phyloP scores from a whole-genome alignment of 805 yeast genomes.

The Debaryomyces maramus region DNA sequence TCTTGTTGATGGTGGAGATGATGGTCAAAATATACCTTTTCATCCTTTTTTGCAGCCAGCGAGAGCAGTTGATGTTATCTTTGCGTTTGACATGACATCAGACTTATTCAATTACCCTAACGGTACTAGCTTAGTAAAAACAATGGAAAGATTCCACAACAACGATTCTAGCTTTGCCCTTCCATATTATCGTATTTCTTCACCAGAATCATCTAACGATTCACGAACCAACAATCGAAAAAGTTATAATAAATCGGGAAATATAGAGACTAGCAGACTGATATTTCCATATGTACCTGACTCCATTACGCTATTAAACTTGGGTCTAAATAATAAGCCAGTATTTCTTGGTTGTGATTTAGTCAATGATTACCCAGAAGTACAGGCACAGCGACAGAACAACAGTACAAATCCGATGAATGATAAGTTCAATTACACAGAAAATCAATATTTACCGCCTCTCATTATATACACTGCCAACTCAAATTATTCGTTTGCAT shows the following conservation, averaged over 20 bases:
- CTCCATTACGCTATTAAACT: slow-evolving; percentile 19
- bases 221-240: too few relatives aligned
- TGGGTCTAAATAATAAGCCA: slow-evolving; percentile 26
- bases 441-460: slow-evolving; percentile 47
- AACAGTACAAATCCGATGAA: slow-evolving; percentile 8
- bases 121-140: slow-evolving; percentile 50
- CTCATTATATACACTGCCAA: slow-evolving; percentile 55
- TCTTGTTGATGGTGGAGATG: slow-evolving; percentile 50
- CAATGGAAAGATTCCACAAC: slow-evolving; percentile 34
- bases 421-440: not conserved
- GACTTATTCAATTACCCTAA: slow-evolving; percentile 58
- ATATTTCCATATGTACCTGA: slow-evolving; percentile 40
- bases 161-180: slow-evolving; percentile 4
- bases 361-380: slow-evolving; percentile 25
- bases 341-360: slow-evolving; percentile 46
- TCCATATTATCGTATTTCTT: too few relatives aligned
- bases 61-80: slow-evolving; percentile 37
- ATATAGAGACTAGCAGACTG: slow-evolving; percentile 9
- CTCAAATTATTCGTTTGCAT: slow-evolving; percentile 35
- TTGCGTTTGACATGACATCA: slow-evolving; percentile 49
- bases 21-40: slow-evolving; percentile 49
- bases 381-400: not conserved
- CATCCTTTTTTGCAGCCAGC: slow-evolving; percentile 40
- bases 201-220: too few relatives aligned
- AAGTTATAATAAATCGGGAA: too few relatives aligned